Conservation (phyloP, 1,284 basidiomycete species). For the Laetiporus sulphureus region DNA sequence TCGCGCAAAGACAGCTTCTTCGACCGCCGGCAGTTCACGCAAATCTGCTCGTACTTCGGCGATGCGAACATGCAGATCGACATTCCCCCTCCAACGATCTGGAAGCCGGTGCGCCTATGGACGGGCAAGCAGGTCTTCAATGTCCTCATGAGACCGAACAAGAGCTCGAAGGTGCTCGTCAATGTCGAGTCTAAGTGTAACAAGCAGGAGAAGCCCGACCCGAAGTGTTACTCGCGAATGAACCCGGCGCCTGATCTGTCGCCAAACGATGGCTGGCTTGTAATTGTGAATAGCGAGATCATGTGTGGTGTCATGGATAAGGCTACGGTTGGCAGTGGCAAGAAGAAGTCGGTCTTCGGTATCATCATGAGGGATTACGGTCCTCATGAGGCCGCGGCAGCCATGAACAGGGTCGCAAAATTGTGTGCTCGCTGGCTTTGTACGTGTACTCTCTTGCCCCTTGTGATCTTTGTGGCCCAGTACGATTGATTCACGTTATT, state of each 20-base stretch:
- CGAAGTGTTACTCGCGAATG: slow-evolving; percentile 52
- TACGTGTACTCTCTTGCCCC: too few relatives aligned
- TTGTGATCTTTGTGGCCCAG: too few relatives aligned
- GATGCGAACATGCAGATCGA: slow-evolving; percentile 93
- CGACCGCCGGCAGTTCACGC: slow-evolving; percentile 92
- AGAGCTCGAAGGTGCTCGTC: slow-evolving; percentile 75
- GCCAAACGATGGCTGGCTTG: slow-evolving; percentile 97
- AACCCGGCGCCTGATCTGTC: slow-evolving; percentile 78
- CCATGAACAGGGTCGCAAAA: slow-evolving; percentile 97
- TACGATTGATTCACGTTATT: slow-evolving; percentile 3
- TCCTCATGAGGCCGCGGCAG: slow-evolving; percentile 86
- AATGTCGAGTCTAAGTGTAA: slow-evolving; percentile 98
- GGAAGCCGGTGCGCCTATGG: slow-evolving; percentile 93
- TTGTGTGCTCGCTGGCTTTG: slow-evolving; percentile 92
- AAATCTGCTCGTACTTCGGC: slow-evolving; percentile 92
- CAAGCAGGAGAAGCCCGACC: slow-evolving; percentile 81
- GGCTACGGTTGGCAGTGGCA: slow-evolving; percentile 95
- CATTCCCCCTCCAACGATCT: slow-evolving; percentile 90
- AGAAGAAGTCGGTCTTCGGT: slow-evolving; percentile 99
- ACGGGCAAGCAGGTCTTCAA: slow-evolving; percentile 99
- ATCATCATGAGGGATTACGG: slow-evolving; percentile 98
- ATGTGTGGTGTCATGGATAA: slow-evolving; percentile 99
- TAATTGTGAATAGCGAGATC: slow-evolving; percentile 96
- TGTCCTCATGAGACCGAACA: slow-evolving; percentile 94
- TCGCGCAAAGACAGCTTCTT: slow-evolving; percentile 93